Evolutionary conservation across 2,329 filamentous ascomycete genomes (phyloP), one percentile per base, ranked within the genome.

Genomic region (Ilyonectria mors-panacis): DNA sequence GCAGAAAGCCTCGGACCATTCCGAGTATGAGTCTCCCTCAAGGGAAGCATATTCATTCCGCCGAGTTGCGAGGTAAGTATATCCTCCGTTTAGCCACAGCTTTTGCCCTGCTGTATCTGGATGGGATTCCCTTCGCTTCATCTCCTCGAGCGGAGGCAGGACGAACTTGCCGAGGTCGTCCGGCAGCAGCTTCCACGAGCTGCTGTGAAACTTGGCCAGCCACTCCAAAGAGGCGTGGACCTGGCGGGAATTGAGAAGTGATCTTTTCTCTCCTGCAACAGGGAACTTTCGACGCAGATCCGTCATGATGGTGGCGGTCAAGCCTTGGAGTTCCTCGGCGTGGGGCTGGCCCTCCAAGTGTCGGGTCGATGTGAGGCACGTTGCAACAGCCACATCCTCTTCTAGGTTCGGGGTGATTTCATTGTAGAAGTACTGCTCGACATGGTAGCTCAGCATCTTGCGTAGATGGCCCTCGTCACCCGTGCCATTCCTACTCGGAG

Each of bases 1-100:
- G 47, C 88, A 89, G 8, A 92, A 81, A 0, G 80, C 76, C 1
- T 76, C 69, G 0, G 82, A 85, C 89, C 90, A 92, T 73, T 90
- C 88, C 0, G 85, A 87, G 17, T 81, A 77, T 0, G 73, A 66
- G 54, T 89, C 86, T 0, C 77, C 69, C 0, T 73, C 78, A 0
- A 92, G 83, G 0, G 77, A 79, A 1, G 74, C 75, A 65, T 88
- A 91, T 74, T 93, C 91, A 19, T 77, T 84, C 8, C 81, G 81
- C 6, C 91, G 84, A 0, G 91, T 93, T 1, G 88, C 87, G 0
- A 93, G 86, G 70, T 92, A 92, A 0, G 90, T 92, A 73, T 93
- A 93, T 0, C 91, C 90, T 1, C 91, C 91, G 48, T 92, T 91
- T 7, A 90, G 78, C 91, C 91, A 92, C 2, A 88, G 67, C 6